Percentiles rank a stretch among this genome's conserved stretches.
These are phyloP conservation scores for Corymbia maculata DNA, from an alignment of 345 rosid species.

Conservation along the genomic window DNA sequence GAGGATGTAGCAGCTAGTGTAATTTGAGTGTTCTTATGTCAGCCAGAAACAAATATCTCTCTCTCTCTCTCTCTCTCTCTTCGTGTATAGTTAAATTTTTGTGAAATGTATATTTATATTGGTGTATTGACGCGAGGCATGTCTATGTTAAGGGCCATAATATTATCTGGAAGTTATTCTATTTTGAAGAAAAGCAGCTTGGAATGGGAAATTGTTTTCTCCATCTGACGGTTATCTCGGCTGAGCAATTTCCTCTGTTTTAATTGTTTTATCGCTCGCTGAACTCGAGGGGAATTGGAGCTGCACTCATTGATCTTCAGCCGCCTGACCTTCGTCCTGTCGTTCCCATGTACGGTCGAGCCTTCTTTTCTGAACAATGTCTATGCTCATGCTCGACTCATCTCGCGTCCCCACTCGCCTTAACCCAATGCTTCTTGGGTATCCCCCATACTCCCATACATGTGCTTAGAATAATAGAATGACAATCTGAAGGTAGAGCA, in stretches of 20 bases:
- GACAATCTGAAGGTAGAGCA: not conserved
- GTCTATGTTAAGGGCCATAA: not conserved
- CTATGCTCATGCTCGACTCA: not conserved
- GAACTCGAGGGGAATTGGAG: not conserved
- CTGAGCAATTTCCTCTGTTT: not conserved
- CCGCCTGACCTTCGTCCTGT: not conserved
- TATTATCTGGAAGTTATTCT: not conserved
- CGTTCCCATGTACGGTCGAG: not conserved
- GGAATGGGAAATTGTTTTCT: not conserved
- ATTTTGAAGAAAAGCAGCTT: not conserved
- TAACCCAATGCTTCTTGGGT: not conserved
- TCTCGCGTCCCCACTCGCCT: not conserved
- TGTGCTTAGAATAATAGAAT: not conserved
- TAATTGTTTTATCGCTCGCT: not conserved
- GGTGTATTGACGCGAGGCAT: not conserved
- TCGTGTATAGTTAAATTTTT: not conserved
- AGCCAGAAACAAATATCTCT: not conserved
- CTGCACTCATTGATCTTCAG: not conserved
- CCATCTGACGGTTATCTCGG: not conserved
- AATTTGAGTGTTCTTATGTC: not conserved
- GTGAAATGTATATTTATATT: not conserved
- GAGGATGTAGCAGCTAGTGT: not conserved
- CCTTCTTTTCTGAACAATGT: not conserved
- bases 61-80: not conserved
- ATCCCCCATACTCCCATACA: not conserved